Conservation (phyloP, 2,329 filamentous ascomycete species). For the Alternaria incomplexa region DNA sequence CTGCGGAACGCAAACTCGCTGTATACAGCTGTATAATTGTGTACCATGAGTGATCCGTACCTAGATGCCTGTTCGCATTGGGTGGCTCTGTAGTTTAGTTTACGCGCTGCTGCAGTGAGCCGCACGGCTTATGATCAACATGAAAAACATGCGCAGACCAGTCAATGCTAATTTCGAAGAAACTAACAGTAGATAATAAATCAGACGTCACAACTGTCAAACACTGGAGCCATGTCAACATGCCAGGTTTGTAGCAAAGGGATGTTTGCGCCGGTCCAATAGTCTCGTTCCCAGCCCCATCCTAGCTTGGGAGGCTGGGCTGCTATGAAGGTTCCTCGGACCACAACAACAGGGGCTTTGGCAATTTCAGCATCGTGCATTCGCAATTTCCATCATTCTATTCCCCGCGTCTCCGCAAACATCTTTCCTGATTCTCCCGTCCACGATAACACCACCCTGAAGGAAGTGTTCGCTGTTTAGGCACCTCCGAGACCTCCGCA, state of each 20-base stretch:
- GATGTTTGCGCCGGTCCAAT: slow-evolving; percentile 10
- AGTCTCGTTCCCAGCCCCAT: slow-evolving; percentile 8
- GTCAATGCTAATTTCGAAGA: background rate
- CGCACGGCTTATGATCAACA: background rate
- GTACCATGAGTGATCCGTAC: background rate
- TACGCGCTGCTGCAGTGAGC: background rate
- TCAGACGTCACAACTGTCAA: background rate
- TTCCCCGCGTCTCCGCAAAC: background rate
- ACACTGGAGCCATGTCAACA: background rate
- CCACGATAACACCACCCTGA: background rate
- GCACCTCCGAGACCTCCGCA: slow-evolving; percentile 23
- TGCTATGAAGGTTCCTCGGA: slow-evolving; percentile 8
- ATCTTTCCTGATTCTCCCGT: background rate
- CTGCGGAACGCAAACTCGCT: background rate
- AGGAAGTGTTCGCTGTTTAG: background rate
- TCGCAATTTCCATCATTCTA: background rate
- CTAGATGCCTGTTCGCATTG: background rate
- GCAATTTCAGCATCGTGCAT: slow-evolving; percentile 2
- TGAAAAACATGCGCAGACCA: background rate
- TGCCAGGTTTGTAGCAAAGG: slow-evolving; percentile 1
- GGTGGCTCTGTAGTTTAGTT: background rate
- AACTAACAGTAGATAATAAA: background rate
- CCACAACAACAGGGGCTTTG: slow-evolving; percentile 10
- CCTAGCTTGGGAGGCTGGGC: slow-evolving; percentile 2
- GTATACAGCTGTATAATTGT: background rate